phyloP scores from a whole-genome alignment of 1,284 basidiomycete genomes.

The Sporisorium graminicola region DNA sequence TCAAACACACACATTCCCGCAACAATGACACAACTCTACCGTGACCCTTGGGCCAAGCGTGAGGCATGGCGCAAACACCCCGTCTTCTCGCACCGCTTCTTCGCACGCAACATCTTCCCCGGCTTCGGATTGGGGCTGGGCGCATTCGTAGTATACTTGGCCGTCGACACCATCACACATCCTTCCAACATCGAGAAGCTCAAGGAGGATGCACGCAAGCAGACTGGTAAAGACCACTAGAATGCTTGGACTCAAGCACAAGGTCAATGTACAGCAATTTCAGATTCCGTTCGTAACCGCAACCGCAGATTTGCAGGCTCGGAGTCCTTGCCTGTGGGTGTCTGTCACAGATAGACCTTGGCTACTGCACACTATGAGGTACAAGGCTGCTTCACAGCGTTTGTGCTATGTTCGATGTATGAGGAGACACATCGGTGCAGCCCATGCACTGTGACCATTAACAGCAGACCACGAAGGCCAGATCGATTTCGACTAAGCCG shows the following conservation, averaged over 20 bases:
- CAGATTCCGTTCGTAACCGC: neutral
- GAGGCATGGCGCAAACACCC: slow-evolving; percentile 70
- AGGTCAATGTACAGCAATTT: neutral
- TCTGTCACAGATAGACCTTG: neutral
- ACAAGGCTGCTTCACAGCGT: too few relatives aligned
- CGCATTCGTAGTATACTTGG: slow-evolving; percentile 62
- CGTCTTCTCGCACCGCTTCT: slow-evolving; percentile 66
- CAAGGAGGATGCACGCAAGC: slow-evolving; percentile 63
- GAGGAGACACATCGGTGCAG: too few relatives aligned
- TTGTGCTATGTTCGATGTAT: too few relatives aligned
- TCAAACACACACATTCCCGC: neutral
- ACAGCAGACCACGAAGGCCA: neutral
- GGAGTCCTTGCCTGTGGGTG: neutral
- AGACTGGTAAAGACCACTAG: slow-evolving; percentile 43
- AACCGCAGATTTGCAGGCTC: neutral
- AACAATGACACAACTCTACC: slow-evolving; percentile 60
- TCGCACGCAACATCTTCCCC: slow-evolving; percentile 66
- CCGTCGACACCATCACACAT: slow-evolving; percentile 59
- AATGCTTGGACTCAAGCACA: neutral
- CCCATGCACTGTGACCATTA: neutral
- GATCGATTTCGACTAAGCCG: slow-evolving; percentile 12
- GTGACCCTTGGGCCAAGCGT: slow-evolving; percentile 68
- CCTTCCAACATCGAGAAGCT: slow-evolving; percentile 66
- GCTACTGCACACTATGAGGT: neutral
- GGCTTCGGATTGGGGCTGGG: slow-evolving; percentile 63